Evolutionary conservation across 2,329 filamentous ascomycete genomes (phyloP).

Genomic region (Aschersonia sp.): DNA sequence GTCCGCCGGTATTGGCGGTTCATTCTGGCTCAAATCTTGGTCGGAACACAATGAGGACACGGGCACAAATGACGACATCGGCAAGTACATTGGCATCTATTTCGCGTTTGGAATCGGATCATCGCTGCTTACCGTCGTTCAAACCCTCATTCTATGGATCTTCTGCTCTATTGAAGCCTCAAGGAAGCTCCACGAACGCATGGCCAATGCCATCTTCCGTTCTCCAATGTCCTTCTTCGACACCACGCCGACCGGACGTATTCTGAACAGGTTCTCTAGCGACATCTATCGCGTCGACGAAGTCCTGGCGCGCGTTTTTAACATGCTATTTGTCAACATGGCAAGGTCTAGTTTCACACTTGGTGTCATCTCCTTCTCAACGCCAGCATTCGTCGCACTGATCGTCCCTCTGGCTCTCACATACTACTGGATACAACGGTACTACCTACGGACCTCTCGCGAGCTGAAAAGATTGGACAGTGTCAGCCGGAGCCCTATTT

Average conservation of each 20-base stretch:
- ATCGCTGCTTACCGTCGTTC: conserved; percentile 70
- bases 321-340: conserved; percentile 78
- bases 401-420: conserved; percentile 68
- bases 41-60: conserved; percentile 59
- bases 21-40: conserved; percentile 90
- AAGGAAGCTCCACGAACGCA: conserved; percentile 87
- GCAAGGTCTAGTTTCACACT: conserved; percentile 71
- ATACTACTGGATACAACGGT: conserved; percentile 89
- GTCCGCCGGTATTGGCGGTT: conserved; percentile 68
- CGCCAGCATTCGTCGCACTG: conserved; percentile 65
- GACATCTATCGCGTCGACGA: conserved; percentile 78
- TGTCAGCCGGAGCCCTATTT: conserved; percentile 89
- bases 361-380: conserved; percentile 66
- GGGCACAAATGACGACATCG: conserved; percentile 59
- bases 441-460: conserved; percentile 90
- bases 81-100: conserved; percentile 89
- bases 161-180: conserved; percentile 99
- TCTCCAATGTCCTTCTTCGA: conserved; percentile 99
- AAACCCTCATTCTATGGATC: conserved; percentile 94
- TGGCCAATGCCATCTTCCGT: conserved; percentile 94
- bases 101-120: conserved; percentile 87
- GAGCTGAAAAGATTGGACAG: conserved; percentile 94
- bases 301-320: conserved; percentile 90
- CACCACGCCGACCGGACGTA: conserved; percentile 88
- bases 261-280: conserved; percentile 88